phyloP scores from a whole-genome alignment of 2,329 filamentous ascomycete genomes.

The Sporothrix mexicana region DNA sequence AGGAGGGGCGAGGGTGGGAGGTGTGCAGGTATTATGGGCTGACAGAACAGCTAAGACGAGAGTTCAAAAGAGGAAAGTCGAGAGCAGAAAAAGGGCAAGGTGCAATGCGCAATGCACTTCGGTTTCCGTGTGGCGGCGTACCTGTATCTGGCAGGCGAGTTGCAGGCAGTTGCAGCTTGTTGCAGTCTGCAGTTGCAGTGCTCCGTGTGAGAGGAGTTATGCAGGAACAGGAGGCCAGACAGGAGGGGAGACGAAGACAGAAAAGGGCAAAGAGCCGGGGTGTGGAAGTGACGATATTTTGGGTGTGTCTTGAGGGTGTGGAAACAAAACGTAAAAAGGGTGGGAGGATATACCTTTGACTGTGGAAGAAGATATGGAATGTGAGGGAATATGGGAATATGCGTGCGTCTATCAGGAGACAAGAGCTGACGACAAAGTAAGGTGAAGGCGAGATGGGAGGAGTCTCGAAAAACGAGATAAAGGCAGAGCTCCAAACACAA shows the following conservation, averaged over 20 bases:
- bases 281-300: no score
- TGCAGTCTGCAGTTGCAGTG: not conserved
- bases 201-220: conserved; percentile 11
- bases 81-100: conserved; percentile 7
- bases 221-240: conserved; percentile 28
- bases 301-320: not conserved
- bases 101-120: conserved; percentile 2
- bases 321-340: not conserved
- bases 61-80: not conserved
- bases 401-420: not conserved
- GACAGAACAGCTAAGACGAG: not conserved
- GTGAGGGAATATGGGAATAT: conserved; percentile 22
- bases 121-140: not conserved
- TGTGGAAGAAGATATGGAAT: not conserved
- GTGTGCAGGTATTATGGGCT: conserved; percentile 6
- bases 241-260: not conserved
- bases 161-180: not conserved
- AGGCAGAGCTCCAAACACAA: not conserved
- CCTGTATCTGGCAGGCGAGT: conserved; percentile 25
- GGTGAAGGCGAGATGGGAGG: not conserved
- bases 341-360: not conserved
- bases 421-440: not conserved
- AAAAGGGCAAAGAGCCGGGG: no score
- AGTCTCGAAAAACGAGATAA: not conserved
- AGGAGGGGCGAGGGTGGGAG: conserved; percentile 2